Base-by-base conservation (phyloP, 139 green algal species). In the Micromonas commoda region DNA sequence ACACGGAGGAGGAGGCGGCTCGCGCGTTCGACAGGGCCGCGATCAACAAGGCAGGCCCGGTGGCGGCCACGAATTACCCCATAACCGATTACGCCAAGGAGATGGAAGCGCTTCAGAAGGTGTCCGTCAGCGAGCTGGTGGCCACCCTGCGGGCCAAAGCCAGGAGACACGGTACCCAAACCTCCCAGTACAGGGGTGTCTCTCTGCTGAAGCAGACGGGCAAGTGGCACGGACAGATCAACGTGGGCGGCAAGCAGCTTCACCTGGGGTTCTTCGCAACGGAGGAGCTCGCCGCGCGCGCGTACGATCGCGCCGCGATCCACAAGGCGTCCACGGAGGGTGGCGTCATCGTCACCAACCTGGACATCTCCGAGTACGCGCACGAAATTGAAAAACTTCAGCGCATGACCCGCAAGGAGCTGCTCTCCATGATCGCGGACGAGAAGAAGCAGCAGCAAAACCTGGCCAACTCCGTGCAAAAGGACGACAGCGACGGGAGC, bases 181-280 rank as follows among this genome's bases (percentile, higher is more conserved):
- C 66, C 28, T 73, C 66, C 26, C 5, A 24, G 24, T 73, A 73
- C 28, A 26, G 66, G 4, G 66, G 66, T 21, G 66, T 73, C 9
- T 54, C 31, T 5, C 33, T 73, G 9, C 9, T 73, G 66, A 9
- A 29, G 9, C 31, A 45, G 28, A 73, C 66, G 21, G 66, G 66
- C 9, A 73, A 73, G 28, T 73, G 20, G 9, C 66, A 73, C 31
- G 66, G 21, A 29, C 31, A 73, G n/a, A 73, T 73, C 20, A 73
- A 45, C 32, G 66, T 73, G 31, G 26, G 45, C 5, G 33, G 66
- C 9, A 86, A 91, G 64, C 88, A 86, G 52, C 39, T 76, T 2
- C 86, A 88, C 77, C 61, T 88, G 6, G 84, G 84, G 6, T 67
- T 86, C 29, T 86, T 82, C 54, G 80, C 83, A 79, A 87, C 83